Conservation (phyloP, 768 basidiomycete genomes). For the Suillus fuscotomentosus region DNA sequence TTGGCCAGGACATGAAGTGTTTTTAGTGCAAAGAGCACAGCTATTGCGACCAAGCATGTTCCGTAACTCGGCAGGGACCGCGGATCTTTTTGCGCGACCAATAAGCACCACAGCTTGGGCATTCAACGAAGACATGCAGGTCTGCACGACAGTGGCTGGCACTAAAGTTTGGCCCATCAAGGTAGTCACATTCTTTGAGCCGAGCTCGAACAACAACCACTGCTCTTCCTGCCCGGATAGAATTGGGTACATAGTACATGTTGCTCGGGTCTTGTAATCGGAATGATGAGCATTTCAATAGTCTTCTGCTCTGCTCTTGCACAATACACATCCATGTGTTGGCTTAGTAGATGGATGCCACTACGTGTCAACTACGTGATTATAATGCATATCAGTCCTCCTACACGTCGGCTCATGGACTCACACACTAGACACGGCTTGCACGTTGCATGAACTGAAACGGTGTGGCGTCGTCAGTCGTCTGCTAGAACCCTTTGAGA, state of each 20-base stretch:
- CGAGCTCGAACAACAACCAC: not conserved
- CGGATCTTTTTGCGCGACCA: not conserved
- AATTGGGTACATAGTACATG: not conserved
- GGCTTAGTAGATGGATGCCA: not conserved
- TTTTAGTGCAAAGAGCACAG: not conserved
- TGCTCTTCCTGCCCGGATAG: not conserved
- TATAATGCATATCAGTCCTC: not conserved
- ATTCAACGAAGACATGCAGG: not conserved
- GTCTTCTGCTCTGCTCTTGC: not conserved
- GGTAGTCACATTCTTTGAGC: not conserved
- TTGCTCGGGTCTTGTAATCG: not conserved
- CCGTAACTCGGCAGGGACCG: not conserved
- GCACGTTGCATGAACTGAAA: not conserved
- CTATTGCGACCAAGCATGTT: not conserved
- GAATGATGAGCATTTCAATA: not conserved
- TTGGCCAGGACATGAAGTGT: not conserved
- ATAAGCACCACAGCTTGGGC: not conserved
- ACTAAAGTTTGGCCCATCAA: not conserved
- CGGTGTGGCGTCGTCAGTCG: not conserved
- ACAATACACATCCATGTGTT: no score
- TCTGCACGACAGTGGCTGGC: not conserved
- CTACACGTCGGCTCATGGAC: not conserved
- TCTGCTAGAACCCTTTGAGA: not conserved
- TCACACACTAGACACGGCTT: not conserved
- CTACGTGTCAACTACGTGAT: not conserved